These are phyloP conservation scores for Amanita muscaria DNA, from an alignment of 768 basidiomycete genomes.

Conservation along the genomic window DNA sequence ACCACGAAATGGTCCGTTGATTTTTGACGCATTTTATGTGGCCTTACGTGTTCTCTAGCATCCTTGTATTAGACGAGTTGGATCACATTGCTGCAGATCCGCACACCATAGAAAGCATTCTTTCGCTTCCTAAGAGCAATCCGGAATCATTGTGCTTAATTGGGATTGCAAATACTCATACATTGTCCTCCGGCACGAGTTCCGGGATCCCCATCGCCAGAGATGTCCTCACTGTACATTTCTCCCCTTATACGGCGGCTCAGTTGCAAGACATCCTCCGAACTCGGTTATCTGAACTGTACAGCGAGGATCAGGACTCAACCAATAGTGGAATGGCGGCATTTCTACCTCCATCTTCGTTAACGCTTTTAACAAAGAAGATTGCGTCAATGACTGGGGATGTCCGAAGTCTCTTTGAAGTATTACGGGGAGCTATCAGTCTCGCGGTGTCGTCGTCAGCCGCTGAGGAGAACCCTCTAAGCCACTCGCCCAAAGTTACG, in stretches of 20 bases:
- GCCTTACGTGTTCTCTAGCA: constrained; percentile 29
- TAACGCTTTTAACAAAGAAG: constrained; percentile 71
- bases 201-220: constrained; percentile 27
- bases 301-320: constrained; percentile 21
- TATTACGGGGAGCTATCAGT: constrained; percentile 74
- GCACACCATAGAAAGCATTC: constrained; percentile 52
- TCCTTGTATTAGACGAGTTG: constrained; percentile 80
- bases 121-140: constrained; percentile 53
- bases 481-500: constrained; percentile 38
- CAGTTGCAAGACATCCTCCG: constrained; percentile 66
- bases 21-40: constrained; percentile 4
- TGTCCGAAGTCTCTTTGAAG: constrained; percentile 72
- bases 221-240: constrained; percentile 61
- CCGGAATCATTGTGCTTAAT: constrained; percentile 55
- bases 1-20: constrained; percentile 44
- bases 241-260: constrained; percentile 66
- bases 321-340: constrained; percentile 32
- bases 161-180: constrained; percentile 87
- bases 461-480: constrained; percentile 25
- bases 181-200: constrained; percentile 52
- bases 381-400: constrained; percentile 78
- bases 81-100: constrained; percentile 67
- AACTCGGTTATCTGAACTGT: constrained; percentile 50
- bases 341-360: constrained; percentile 54
- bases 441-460: constrained; percentile 35